Percentiles rank a stretch among this genome's conserved stretches.
Conservation (phyloP, 176 grass and related monocot species). For the Triticum turgidum region DNA sequence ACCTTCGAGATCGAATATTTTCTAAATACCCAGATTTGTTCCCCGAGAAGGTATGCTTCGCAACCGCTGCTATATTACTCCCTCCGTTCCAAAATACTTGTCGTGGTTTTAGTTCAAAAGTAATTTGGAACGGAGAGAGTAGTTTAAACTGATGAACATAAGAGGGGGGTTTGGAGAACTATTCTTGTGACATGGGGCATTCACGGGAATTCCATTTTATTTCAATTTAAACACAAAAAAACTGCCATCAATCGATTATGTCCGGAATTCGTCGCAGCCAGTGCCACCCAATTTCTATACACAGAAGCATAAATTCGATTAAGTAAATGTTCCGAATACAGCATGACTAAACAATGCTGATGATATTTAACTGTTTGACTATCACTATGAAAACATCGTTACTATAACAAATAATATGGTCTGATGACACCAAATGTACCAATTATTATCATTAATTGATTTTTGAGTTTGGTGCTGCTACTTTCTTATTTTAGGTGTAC, state of each 20-base stretch:
- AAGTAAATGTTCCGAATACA: not conserved
- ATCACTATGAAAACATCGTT: conserved; percentile 8
- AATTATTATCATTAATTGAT: not conserved
- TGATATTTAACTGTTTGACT: not conserved
- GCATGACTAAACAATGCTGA: not conserved
- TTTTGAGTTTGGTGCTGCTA: conserved; percentile 18
- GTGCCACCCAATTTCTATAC: not conserved
- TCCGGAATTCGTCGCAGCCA: not conserved
- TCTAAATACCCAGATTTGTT: conserved; percentile 89
- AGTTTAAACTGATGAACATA: not conserved
- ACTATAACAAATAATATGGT: conserved; percentile 23
- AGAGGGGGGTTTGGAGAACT: not conserved
- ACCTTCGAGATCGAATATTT: conserved; percentile 84
- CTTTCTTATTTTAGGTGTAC: conserved; percentile 63
- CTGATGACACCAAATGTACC: not conserved
- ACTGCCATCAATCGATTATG: not conserved
- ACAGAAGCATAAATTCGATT: not conserved
- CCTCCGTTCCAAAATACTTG: not conserved
- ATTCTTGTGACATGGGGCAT: not conserved
- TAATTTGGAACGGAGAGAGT: no score
- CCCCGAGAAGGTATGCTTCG: conserved; percentile 69
- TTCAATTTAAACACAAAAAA: not conserved
- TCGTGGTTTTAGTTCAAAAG: no score
- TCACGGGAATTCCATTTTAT: not conserved
- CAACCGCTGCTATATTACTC: conserved; percentile 18